A percentile compares a stretch with the other conserved stretches of the same genome.
These are phyloP conservation scores for Starmerella bombi DNA, from an alignment of 805 yeast genomes.

Conservation along the genomic window DNA sequence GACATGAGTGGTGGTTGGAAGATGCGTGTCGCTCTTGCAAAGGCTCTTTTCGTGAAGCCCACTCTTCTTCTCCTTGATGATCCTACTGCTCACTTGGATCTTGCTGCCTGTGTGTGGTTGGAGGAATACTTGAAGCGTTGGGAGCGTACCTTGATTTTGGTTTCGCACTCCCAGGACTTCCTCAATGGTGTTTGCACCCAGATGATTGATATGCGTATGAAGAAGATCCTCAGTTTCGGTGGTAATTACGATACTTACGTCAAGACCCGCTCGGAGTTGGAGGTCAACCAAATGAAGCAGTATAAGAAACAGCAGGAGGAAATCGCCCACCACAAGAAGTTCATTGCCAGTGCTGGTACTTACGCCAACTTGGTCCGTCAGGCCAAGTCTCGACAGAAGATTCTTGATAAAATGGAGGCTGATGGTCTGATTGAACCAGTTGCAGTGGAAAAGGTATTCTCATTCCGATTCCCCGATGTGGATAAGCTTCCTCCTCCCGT, in stretches of 20 bases:
- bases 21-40: conserved; percentile 98
- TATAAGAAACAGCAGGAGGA: conserved; percentile 97
- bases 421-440: conserved; percentile 89
- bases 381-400: conserved; percentile 98
- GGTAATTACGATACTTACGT: conserved; percentile 97
- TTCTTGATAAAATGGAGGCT: conserved; percentile 99
- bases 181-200: conserved; percentile 95
- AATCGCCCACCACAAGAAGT: conserved; percentile 94
- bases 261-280: conserved; percentile 87
- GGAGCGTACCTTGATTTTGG: conserved; percentile 85
- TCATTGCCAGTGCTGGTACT: conserved; percentile 99
- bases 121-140: conserved; percentile 93
- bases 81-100: conserved; percentile 98
- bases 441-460: conserved; percentile 81
- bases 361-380: conserved; percentile 97
- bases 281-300: conserved; percentile 96
- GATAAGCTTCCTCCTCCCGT: conserved; percentile 99
- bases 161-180: conserved; percentile 98
- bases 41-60: conserved; percentile 96
- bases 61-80: conserved; percentile 88
- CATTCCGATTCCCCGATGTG: conserved; percentile 86
- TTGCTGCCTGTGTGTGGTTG: conserved; percentile 99
- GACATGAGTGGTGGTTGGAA: conserved; percentile 99
- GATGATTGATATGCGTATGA: conserved; percentile 93
- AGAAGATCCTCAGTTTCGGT: conserved; percentile 66